Evolutionary conservation across 2,329 filamentous ascomycete species (phyloP), one percentile per base, ranked within the genome.

Genomic region (Cordyceps cicadae): DNA sequence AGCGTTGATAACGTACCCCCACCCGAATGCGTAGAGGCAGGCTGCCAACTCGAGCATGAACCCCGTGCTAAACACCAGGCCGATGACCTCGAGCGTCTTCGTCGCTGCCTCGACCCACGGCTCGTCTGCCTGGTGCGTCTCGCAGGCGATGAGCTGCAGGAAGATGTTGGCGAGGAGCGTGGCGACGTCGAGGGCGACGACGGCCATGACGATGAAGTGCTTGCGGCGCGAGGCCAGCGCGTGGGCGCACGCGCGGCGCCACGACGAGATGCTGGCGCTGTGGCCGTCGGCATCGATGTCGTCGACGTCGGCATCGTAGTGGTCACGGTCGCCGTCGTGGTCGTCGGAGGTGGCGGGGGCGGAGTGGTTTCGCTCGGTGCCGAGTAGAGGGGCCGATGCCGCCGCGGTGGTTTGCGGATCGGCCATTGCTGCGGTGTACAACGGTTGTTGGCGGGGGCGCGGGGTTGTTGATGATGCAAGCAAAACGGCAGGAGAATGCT

Each of bases 11-110:
- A 74, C 79, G 68, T 72, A 88, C 84, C 72, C 66, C 37, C 76
- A 71, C 2, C 86, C 86, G 74, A 86, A 88, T 3, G 83, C 83
- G 75, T 84, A 83, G 2, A 88, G 70, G 34, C 79, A 81, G 3
- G 81, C 72, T 11, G 80, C 59, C 70, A 89, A 71, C 71, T 90
- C 87, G 0, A 79, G 66, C 75, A 89, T 77, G 69, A 90, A 90
- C 32, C 88, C 67, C 65, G 78, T 82, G 60, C 83, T 87, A 68
- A 89, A 84, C 2, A 82, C 74, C 50, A 88, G 70, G 6, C 83
- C 81, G 39, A 81, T 71, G 3, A 77, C 73, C 14, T 78, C 78
- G 46, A 89, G 72, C 0, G 69, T 66, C n/a, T 69, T 64, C 17
- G 71, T 70, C 39, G 76, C 68, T 1, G 66, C 62, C 9, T 66